Percentiles rank a stretch among this genome's conserved stretches.
These are phyloP conservation scores for Trichoderma pleuroti DNA, from an alignment of 2,329 filamentous ascomycete species.

Conservation along the genomic window DNA sequence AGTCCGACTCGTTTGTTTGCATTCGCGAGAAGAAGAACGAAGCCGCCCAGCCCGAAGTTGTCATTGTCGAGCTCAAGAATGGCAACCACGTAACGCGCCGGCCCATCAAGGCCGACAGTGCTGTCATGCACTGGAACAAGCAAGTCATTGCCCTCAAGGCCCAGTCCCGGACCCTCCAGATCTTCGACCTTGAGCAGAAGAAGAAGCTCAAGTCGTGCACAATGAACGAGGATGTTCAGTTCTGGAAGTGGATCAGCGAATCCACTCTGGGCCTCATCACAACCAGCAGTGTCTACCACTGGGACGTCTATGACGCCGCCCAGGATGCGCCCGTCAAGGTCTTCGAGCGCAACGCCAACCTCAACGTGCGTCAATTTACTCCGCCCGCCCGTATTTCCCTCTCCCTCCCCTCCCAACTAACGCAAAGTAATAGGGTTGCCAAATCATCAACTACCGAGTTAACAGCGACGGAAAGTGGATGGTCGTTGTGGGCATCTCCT, in stretches of 20 bases:
- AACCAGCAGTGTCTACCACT: conserved; percentile 88
- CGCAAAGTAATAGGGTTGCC: conserved; percentile 64
- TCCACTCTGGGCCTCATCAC: conserved; percentile 85
- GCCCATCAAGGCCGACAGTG: conserved; percentile 98
- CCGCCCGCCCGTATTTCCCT: not conserved
- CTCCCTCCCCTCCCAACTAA: not conserved
- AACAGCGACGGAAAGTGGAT: conserved; percentile 97
- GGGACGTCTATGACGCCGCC: conserved; percentile 87
- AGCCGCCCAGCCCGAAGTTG: conserved; percentile 81
- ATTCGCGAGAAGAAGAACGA: conserved; percentile 91
- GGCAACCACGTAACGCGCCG: conserved; percentile 91
- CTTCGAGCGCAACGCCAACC: conserved; percentile 90
- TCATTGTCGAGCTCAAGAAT: conserved; percentile 98
- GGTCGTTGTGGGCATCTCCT: conserved; percentile 93
- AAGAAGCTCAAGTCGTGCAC: conserved; percentile 94
- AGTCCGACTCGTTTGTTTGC: conserved; percentile 95
- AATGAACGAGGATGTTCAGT: conserved; percentile 96
- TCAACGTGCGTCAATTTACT: conserved; percentile 66
- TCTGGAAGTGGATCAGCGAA: conserved; percentile 99
- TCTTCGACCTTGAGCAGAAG: conserved; percentile 92
- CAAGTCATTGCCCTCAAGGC: conserved; percentile 97
- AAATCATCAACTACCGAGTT: conserved; percentile 99
- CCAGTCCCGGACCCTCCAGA: conserved; percentile 89
- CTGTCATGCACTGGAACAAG: conserved; percentile 97
- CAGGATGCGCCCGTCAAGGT: conserved; percentile 81